phyloP scores from a whole-genome alignment of 106 monocot genomes.

The Dendrobium nobile region DNA sequence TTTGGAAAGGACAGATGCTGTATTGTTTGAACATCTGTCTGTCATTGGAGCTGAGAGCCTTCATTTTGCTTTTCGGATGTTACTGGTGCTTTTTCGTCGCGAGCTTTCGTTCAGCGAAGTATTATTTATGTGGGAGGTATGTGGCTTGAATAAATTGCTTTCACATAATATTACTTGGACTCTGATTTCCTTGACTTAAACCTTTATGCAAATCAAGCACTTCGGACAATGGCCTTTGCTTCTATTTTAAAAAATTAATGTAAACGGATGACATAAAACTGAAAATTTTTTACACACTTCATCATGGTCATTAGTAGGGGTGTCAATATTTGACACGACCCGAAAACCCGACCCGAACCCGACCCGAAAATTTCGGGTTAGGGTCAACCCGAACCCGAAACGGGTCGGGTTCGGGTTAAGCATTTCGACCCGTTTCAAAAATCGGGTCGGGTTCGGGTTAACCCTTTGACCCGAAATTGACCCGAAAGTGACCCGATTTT shows the following conservation, averaged over 20 bases:
- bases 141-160: constrained; percentile 11
- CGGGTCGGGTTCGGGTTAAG: too few relatives aligned
- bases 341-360: too few relatives aligned
- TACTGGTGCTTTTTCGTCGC: constrained; percentile 82
- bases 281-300: too few relatives aligned
- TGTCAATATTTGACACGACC: too few relatives aligned
- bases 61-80: constrained; percentile 93
- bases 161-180: not conserved
- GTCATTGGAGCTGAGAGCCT: constrained; percentile 94
- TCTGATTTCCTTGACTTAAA: not conserved
- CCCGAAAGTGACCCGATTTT: too few relatives aligned
- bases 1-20: constrained; percentile 73
- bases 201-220: not conserved
- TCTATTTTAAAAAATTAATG: not conserved
- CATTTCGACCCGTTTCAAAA: too few relatives aligned
- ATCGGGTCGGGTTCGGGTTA: too few relatives aligned
- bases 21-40: constrained; percentile 86
- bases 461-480: too few relatives aligned
- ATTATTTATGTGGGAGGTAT: constrained; percentile 97
- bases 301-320: not conserved
- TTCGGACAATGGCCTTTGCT: not conserved
- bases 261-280: not conserved
- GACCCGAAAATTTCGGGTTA: too few relatives aligned
- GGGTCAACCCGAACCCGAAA: too few relatives aligned
- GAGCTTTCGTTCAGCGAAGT: constrained; percentile 81